phyloP scores from a whole-genome alignment of 2,329 filamentous ascomycete genomes.

The Magnaporthales sp. region DNA sequence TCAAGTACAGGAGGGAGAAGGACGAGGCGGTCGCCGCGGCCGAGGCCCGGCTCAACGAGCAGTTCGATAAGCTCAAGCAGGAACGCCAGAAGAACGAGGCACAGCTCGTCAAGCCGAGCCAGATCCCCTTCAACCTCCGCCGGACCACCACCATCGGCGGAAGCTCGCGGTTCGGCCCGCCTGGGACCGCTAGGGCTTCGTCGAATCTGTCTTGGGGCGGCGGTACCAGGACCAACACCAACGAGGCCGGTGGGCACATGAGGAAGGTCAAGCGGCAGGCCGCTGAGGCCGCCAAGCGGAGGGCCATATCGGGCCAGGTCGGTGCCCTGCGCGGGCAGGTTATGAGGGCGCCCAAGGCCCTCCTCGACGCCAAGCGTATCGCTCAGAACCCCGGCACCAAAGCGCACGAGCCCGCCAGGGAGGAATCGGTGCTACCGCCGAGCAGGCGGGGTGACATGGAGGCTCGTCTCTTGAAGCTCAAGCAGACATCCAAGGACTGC shows the following conservation, averaged over 20 bases:
- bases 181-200: slow-evolving; percentile 12
- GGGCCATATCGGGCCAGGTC: slow-evolving; percentile 31
- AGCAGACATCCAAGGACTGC: background rate
- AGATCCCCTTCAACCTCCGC: slow-evolving; percentile 29
- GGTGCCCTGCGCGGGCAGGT: slow-evolving; percentile 29
- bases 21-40: slow-evolving; percentile 48
- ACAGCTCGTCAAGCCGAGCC: slow-evolving; percentile 42
- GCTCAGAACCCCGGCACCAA: slow-evolving; percentile 17
- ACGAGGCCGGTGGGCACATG: slow-evolving; percentile 43
- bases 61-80: slow-evolving; percentile 48
- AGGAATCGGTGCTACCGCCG: slow-evolving; percentile 6
- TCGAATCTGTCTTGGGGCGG: slow-evolving; percentile 29
- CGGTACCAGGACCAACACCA: slow-evolving; percentile 43
- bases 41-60: slow-evolving; percentile 46
- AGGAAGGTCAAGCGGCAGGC: slow-evolving; percentile 48
- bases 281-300: slow-evolving; percentile 40
- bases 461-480: slow-evolving; percentile 2
- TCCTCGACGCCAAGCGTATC: slow-evolving; percentile 44
- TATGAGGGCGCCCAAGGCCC: slow-evolving; percentile 38
- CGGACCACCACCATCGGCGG: slow-evolving; percentile 23
- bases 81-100: slow-evolving; percentile 36
- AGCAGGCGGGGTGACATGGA: slow-evolving; percentile 8
- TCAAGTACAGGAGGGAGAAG: slow-evolving; percentile 54
- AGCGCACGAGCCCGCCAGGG: slow-evolving; percentile 10
- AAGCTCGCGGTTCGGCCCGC: slow-evolving; percentile 8